Base-by-base conservation (phyloP, 2,329 filamentous ascomycete species). In the Nemania bipapillata region DNA sequence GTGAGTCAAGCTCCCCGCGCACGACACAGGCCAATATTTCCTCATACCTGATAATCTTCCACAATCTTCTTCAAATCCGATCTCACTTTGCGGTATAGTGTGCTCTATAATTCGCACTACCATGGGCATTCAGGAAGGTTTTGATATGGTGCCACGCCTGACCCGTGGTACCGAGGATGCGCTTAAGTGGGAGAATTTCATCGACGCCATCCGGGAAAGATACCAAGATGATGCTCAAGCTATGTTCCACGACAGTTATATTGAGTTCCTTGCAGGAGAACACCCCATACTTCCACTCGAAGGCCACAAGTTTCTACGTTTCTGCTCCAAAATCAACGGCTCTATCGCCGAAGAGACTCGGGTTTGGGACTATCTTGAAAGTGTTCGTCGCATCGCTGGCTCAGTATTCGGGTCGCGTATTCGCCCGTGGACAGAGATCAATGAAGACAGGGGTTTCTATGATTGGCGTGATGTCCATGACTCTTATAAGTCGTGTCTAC, bases 281-380 rank as follows among this genome's bases (percentile, higher is more conserved):
- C 11, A 22, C 20, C 58, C 58, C 20, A 20, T 30, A 17, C 58
- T 61, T 61, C 58, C 58, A 4, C 1, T 42, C 11, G 58, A 61
- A 53, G 58, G 58, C 8, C 32, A 61, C 15, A 52, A 53, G 47
- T 61, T 61, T 52, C 40, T 61, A 47, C 58, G 58, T 20, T 61
- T 61, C 12, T 53, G 58, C 24, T 52, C 47, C 9, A 61, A 30
- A 32, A 53, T 53, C 15, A 61, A 47, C 12, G 58, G 58, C 9
- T 1, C 12, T 5, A 61, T 4, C 17, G 58, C 47, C 2, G 12
- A 20, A 9, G 8, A 52, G 22, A 40, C 45, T 22, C 1, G 9
- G 26, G 58, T 61, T 22, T 2, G 4, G 1, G 37, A 52, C 26
- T 61, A 61, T 37, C 26, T 61, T 35, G n/a, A 5, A 22, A 24